Evolutionary conservation across 805 yeast genomes (phyloP).

Genomic region (Metschnikowia baotianmanensis): DNA sequence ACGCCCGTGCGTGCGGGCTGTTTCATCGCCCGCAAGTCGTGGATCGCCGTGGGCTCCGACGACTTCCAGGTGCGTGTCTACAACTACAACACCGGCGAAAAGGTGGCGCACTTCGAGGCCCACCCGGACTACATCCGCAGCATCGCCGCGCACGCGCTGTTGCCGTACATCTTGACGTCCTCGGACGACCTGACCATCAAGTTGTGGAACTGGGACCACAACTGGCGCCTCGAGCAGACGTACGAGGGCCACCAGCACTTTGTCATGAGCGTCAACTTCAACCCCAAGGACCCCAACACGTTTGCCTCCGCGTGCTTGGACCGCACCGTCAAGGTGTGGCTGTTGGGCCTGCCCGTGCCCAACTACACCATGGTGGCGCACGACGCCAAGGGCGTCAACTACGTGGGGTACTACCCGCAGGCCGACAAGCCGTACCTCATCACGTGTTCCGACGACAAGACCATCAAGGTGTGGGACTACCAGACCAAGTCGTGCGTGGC

Average conservation of each 20-base stretch:
- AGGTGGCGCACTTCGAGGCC: slow-evolving; percentile 92
- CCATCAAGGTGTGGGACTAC: slow-evolving; percentile 92
- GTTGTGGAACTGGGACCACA: slow-evolving; percentile 97
- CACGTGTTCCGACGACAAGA: slow-evolving; percentile 87
- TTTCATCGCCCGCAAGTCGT: slow-evolving; percentile 92
- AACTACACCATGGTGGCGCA: slow-evolving; percentile 91
- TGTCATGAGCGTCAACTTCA: slow-evolving; percentile 91
- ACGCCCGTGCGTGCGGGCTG: slow-evolving; percentile 95
- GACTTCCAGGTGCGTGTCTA: slow-evolving; percentile 92
- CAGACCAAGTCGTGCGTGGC: slow-evolving; percentile 97
- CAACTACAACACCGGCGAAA: slow-evolving; percentile 94
- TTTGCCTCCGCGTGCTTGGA: slow-evolving; percentile 97
- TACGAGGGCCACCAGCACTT: slow-evolving; percentile 96
- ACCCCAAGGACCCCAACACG: slow-evolving; percentile 96
- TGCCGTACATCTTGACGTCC: slow-evolving; percentile 83
- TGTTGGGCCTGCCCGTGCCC: slow-evolving; percentile 80
- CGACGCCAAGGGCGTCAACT: slow-evolving; percentile 91
- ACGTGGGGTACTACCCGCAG: slow-evolving; percentile 94
- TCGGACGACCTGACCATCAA: slow-evolving; percentile 90
- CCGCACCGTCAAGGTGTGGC: slow-evolving; percentile 96
- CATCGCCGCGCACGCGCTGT: slow-evolving; percentile 90
- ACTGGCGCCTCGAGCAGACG: slow-evolving; percentile 85
- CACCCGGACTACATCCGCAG: slow-evolving; percentile 96
- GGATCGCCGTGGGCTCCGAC: slow-evolving; percentile 96
- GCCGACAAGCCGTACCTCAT: slow-evolving; percentile 95